These are phyloP conservation scores for Auriscalpium vulgare DNA, from an alignment of 768 basidiomycete genomes.

Conservation along the genomic window DNA sequence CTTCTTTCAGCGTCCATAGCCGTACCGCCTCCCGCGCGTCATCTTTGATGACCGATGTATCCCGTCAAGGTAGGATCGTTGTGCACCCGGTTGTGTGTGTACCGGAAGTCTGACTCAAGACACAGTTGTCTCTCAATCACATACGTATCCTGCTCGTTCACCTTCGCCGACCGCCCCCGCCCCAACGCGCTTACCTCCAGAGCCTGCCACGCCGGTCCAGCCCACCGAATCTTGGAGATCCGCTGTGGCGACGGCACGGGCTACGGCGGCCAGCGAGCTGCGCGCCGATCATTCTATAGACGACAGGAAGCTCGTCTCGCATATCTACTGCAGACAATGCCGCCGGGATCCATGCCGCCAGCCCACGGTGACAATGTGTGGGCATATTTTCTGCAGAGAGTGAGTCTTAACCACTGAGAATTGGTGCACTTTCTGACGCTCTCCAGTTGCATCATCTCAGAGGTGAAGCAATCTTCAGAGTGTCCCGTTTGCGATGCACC, in stretches of 20 bases:
- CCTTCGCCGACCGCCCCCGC: too few relatives aligned
- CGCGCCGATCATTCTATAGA: not conserved
- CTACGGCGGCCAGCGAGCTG: too few relatives aligned
- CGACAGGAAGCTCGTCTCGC: constrained; percentile 2
- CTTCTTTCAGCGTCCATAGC: not conserved
- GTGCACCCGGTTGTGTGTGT: too few relatives aligned
- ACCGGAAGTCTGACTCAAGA: too few relatives aligned
- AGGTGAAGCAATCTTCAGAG: constrained; percentile 34
- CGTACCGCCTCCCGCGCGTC: not conserved
- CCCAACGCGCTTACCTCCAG: too few relatives aligned
- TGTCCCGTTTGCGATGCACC: constrained; percentile 48
- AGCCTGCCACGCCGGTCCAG: too few relatives aligned
- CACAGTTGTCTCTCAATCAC: too few relatives aligned
- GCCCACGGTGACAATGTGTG: constrained; percentile 53
- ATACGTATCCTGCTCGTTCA: too few relatives aligned
- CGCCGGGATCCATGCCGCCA: constrained; percentile 40
- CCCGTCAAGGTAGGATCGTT: not conserved
- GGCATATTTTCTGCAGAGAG: constrained; percentile 55
- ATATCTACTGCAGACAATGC: constrained; percentile 41
- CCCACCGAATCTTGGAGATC: too few relatives aligned
- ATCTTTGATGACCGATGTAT: not conserved
- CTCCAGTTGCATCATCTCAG: constrained; percentile 45
- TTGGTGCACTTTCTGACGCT: not conserved
- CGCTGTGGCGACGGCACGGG: too few relatives aligned
- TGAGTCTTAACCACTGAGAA: constrained; percentile 23